phyloP scores from a whole-genome alignment of 805 yeast genomes.

The Wickerhamiella azymoides region DNA sequence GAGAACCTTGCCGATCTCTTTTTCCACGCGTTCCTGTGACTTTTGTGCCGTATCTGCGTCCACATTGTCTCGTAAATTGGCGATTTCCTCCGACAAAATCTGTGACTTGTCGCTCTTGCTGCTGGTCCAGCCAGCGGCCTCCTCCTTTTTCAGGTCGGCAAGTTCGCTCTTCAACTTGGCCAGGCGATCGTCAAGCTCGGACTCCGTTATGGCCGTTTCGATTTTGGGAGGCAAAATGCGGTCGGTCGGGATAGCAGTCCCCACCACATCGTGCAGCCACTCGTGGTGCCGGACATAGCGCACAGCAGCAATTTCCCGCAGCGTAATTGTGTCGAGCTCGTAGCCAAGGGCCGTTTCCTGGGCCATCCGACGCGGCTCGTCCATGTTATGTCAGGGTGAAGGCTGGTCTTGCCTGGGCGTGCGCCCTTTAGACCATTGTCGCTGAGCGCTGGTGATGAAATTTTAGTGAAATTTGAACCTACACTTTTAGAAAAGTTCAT shows the following conservation, averaged over 20 bases:
- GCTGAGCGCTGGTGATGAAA: no score
- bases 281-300: slow-evolving; percentile 32
- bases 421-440: no score
- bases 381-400: slow-evolving; percentile 6
- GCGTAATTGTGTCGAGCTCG: slow-evolving; percentile 29
- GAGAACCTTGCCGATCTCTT: slow-evolving; percentile 12
- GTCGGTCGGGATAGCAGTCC: slow-evolving; percentile 24
- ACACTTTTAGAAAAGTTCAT: no score
- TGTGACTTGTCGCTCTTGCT: slow-evolving; percentile 14
- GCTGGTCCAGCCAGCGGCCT: slow-evolving; percentile 14
- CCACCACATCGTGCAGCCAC: slow-evolving; percentile 31
- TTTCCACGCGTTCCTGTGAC: slow-evolving; percentile 13
- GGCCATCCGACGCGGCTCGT: slow-evolving; percentile 10
- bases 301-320: slow-evolving; percentile 30
- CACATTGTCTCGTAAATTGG: slow-evolving; percentile 21
- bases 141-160: slow-evolving; percentile 18
- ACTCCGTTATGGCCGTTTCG: slow-evolving; percentile 23
- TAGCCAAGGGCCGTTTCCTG: slow-evolving; percentile 25
- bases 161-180: slow-evolving; percentile 18
- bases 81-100: slow-evolving; percentile 17
- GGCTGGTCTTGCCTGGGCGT: no score
- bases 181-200: slow-evolving; percentile 40
- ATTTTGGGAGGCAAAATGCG: slow-evolving; percentile 18
- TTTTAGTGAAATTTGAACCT: no score
- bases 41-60: slow-evolving; percentile 16